Percentiles rank a stretch among this genome's conserved stretches.
phyloP scores from a whole-genome alignment of 2,329 filamentous ascomycete genomes.

The Talaromyces piceae region DNA sequence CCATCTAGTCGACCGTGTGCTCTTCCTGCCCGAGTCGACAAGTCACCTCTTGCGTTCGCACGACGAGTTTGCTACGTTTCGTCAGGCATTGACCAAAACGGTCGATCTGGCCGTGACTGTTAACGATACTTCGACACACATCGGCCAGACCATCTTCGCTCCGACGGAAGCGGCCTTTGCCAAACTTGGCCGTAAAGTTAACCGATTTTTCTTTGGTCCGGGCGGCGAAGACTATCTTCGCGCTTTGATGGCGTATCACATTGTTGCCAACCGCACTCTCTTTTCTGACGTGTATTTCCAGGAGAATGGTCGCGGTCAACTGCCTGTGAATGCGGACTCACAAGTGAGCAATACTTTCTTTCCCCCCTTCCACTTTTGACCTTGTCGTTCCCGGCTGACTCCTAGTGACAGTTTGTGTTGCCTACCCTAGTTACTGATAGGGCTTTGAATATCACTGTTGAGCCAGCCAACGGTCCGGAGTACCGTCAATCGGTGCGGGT shows the following conservation, averaged over 20 bases:
- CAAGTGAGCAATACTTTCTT: not conserved
- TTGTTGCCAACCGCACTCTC: slow-evolving; percentile 63
- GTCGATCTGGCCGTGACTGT: slow-evolving; percentile 55
- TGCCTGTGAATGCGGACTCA: not conserved
- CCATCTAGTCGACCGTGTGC: slow-evolving; percentile 64
- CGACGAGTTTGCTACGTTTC: slow-evolving; percentile 65
- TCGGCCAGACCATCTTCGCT: slow-evolving; percentile 69
- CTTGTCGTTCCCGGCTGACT: not conserved
- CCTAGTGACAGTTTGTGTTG: not conserved
- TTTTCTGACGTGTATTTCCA: slow-evolving; percentile 69
- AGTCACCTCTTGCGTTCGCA: slow-evolving; percentile 62
- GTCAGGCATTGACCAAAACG: slow-evolving; percentile 66
- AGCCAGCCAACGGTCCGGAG: not conserved
- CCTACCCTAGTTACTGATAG: not conserved
- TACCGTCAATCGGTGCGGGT: not conserved
- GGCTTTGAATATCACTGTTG: not conserved
- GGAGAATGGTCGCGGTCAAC: not conserved
- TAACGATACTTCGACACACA: slow-evolving; percentile 47
- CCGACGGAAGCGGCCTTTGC: slow-evolving; percentile 73
- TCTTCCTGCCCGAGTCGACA: slow-evolving; percentile 64
- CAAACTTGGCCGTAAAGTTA: slow-evolving; percentile 57
- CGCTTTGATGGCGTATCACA: slow-evolving; percentile 69
- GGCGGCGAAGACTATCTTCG: slow-evolving; percentile 66
- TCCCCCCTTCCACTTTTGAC: not conserved
- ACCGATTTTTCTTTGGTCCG: slow-evolving; percentile 75